These are phyloP conservation scores for Pulveroboletus frians DNA, from an alignment of 768 basidiomycete genomes.

Conservation along the genomic window DNA sequence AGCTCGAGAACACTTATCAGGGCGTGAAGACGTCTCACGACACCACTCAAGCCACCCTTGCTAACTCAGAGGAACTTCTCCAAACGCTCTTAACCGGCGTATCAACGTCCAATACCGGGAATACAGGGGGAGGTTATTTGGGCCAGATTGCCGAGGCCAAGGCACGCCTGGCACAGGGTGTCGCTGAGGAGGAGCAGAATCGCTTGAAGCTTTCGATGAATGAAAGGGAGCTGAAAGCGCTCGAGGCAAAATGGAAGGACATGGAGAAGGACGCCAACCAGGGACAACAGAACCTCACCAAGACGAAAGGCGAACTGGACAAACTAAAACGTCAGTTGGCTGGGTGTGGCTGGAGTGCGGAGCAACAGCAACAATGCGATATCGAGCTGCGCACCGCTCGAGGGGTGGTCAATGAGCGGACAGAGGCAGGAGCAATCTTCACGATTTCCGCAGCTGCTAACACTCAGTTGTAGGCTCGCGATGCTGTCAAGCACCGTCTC, in stretches of 20 bases:
- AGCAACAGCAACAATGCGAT: constrained; percentile 61
- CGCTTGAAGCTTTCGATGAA: constrained; percentile 70
- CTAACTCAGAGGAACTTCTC: constrained; percentile 83
- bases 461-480: constrained; percentile 50
- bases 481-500: constrained; percentile 59
- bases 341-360: constrained; percentile 69
- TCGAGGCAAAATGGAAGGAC: constrained; percentile 77
- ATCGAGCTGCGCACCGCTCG: constrained; percentile 47
- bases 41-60: constrained; percentile 51
- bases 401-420: constrained; percentile 48
- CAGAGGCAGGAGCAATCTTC: constrained; percentile 47
- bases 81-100: constrained; percentile 93
- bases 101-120: constrained; percentile 59
- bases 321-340: constrained; percentile 47
- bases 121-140: constrained; percentile 88
- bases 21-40: constrained; percentile 67
- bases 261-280: constrained; percentile 82
- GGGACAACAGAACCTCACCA: constrained; percentile 62
- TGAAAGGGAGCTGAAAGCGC: constrained; percentile 69
- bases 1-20: constrained; percentile 50
- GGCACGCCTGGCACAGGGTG: constrained; percentile 65
- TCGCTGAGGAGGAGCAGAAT: constrained; percentile 81
- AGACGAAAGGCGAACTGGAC: constrained; percentile 54
- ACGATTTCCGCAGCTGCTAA: constrained; percentile 4
- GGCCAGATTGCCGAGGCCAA: constrained; percentile 89